Base-by-base conservation (phyloP, 164 flowering plant genomes). In the Cinnamomum chago region DNA sequence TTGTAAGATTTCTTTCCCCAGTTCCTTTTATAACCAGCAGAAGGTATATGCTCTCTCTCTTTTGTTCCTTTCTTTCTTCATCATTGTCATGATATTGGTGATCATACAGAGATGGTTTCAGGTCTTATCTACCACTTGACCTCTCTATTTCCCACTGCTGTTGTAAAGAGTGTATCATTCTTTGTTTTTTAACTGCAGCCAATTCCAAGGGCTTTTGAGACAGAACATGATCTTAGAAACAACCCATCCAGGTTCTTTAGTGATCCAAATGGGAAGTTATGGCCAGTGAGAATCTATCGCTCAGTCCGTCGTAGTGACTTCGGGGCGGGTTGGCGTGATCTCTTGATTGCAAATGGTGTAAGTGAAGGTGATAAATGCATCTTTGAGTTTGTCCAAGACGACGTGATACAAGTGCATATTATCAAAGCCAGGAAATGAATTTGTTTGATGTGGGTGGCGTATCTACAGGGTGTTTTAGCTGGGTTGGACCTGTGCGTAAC, bases 121-220 rank as follows among this genome's bases (percentile, higher is more conserved):
- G 18, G 60, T 55, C n/a, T 55, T 55, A 3, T 55, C 18, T 3
- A 5, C n/a, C 20, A 55, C n/a, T 15, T 55, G 60, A 55, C n/a
- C 60, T 55, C 20, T 55, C n/a, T 55, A 55, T 20, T 55, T 15
- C 60, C n/a, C 47, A 40, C 47, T 40, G 47, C 47, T 40, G 47
- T 40, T 40, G 47, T 55, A 55, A 55, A 55, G n/a, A 14, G 60
- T 55, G 20, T 55, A 15, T 55, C 17, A 55, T 55, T 3, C 60
- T 55, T 55, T 72, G 67, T 12, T 74, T 70, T 40, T 68, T 73
- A 64, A 24, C 33, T 79, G 78, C 60, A 55, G 60, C 60, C 60
- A 55, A 55, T 55, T 55, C 60, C 60, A 17, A 15, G n/a, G 17
- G 17, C 20, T 55, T 55, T 55, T 55, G 20, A 3, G 60, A 55